Evolutionary conservation across 176 grass and related monocot species (phyloP), one percentile per base, ranked within the genome.

Genomic region (Thalia dealbata): DNA sequence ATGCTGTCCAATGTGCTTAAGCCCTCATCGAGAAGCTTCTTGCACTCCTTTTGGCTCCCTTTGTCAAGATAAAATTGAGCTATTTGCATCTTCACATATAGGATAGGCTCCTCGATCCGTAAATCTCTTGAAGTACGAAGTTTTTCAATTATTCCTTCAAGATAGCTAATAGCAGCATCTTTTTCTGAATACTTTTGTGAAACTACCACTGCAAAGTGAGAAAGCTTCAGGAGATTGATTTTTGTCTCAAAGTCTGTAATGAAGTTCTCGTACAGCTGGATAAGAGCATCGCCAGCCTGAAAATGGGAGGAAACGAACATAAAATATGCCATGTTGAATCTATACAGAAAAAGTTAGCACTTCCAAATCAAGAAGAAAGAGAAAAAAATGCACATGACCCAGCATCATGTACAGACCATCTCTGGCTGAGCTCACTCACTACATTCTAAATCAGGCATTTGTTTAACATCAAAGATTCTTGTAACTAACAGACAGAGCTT

Each of bases 21-120:
- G 19, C 92, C 92, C 78, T 89, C 88, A 21, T 96, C 88, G 70
- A 96, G 77, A 68, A 91, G 69, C 59, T 96, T 96, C 80, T 89
- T 96, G 78, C 86, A 91, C 42, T 89, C 92, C 72, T 96, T 91
- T 24, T 91, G 84, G 51, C 70, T 80, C 68, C 86, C 88, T 43
- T 84, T 85, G 48, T 96, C 89, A 45, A 96, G 82, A 78, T 91
- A 74, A 71, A 91, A 80, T 26, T 84, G 67, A 10, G 92, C 92
- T 64, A 96, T 91, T 82, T 96, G 92, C 86, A 96, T 91, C 82
- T 89, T 96, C 21, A 89, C 86, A 8, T 91, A 86, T 8, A 91
- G 74, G 73, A 91, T 86, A 16, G 92, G 88, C 50, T 96, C 89
- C 18, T 89, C 83, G 44, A 96, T 84, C 55, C 89, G 73, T 27